Conservation (phyloP, 129 eudicot genomes). For the Chrysanthemum seticuspe region DNA sequence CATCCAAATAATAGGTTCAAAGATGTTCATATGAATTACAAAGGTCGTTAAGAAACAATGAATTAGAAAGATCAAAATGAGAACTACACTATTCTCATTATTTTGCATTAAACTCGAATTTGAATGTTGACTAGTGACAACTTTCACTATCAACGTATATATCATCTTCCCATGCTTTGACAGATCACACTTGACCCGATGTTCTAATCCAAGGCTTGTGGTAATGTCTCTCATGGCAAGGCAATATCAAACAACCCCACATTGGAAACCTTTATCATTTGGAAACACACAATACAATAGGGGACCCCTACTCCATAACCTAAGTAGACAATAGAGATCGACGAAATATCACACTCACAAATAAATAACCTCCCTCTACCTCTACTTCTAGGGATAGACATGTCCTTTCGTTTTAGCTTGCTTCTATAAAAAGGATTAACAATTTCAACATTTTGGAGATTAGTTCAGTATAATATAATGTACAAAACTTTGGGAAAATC, state of each 20-base stretch:
- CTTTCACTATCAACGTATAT: constrained; percentile 31
- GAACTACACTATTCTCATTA: neutral
- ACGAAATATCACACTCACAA: constrained; percentile 15
- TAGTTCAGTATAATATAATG: neutral
- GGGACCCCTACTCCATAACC: constrained; percentile 36
- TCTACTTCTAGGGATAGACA: constrained; percentile 15
- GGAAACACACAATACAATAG: constrained; percentile 19
- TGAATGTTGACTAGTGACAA: constrained; percentile 25
- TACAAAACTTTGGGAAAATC: too few species aligned
- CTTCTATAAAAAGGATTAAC: neutral
- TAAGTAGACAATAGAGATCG: constrained; percentile 18
- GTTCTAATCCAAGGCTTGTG: constrained; percentile 32
- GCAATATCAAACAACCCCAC: constrained; percentile 34
- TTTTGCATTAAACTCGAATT: constrained; percentile 9
- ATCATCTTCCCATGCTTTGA: constrained; percentile 37
- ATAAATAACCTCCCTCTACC: constrained; percentile 15
- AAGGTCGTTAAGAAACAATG: neutral
- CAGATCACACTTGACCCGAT: constrained; percentile 30
- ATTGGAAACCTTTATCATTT: constrained; percentile 19
- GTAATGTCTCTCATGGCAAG: constrained; percentile 25
- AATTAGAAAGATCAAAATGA: too few species aligned
- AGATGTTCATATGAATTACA: neutral
- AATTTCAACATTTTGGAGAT: neutral
- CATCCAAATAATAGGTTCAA: neutral
- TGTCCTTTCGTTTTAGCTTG: constrained; percentile 14